Conservation (phyloP, 306 rosid species). For the Cucumis sativus region DNA sequence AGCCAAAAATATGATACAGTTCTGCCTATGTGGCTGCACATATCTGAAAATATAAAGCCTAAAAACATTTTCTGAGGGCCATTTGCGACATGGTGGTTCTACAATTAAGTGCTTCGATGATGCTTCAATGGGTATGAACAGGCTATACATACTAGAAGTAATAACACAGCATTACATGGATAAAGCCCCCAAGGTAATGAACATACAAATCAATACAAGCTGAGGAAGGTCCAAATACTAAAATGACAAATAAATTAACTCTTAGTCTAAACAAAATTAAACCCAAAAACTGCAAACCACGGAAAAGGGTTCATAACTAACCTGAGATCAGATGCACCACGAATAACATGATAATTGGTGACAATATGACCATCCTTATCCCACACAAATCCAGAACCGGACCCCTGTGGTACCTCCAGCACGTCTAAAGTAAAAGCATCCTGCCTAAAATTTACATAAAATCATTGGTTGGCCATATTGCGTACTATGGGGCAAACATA, state of each 20-base stretch:
- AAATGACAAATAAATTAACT: not conserved
- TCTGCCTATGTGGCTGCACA: not conserved
- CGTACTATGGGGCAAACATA: too few species aligned
- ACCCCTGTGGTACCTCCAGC: constrained; percentile 94
- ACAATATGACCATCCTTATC: constrained; percentile 73
- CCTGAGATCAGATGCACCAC: constrained; percentile 99
- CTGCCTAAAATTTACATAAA: constrained; percentile 49
- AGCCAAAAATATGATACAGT: not conserved
- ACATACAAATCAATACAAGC: not conserved
- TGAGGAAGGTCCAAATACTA: not conserved
- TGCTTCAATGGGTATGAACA: not conserved
- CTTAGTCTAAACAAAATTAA: not conserved
- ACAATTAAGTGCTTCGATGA: not conserved
- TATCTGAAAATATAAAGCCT: not conserved
- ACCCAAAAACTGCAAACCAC: not conserved
- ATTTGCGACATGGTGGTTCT: not conserved
- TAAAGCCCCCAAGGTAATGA: not conserved
- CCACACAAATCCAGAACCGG: constrained; percentile 98
- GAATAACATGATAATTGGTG: constrained; percentile 92
- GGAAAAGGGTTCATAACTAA: constrained; percentile 12
- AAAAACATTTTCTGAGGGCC: not conserved
- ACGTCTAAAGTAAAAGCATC: constrained; percentile 93
- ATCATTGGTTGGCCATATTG: not conserved
- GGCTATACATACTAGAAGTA: not conserved
- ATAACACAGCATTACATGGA: not conserved